These are phyloP conservation scores for Sorghum bicolor DNA, from an alignment of 176 grass and related monocot genomes.

Conservation along the genomic window DNA sequence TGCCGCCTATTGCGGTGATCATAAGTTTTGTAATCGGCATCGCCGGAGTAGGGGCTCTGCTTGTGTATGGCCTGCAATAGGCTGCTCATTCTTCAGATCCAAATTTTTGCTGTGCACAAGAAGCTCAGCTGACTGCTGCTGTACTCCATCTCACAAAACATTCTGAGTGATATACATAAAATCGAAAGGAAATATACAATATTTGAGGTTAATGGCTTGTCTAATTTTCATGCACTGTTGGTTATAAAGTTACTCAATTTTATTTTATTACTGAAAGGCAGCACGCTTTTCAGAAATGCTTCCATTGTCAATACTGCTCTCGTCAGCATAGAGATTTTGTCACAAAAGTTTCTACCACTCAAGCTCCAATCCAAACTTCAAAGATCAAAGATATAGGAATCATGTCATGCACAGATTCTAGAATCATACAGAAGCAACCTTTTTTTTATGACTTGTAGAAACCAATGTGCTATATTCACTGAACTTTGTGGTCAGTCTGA, in stretches of 20 bases:
- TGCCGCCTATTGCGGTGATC: conserved; percentile 71
- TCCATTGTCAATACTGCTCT: conserved; percentile 10
- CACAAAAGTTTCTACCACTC: not conserved
- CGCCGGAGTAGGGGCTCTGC: conserved; percentile 76
- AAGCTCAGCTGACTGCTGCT: conserved; percentile 31
- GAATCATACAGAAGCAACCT: conserved; percentile 9
- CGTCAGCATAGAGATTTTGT: not conserved
- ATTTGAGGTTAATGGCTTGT: conserved; percentile 2
- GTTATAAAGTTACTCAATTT: not conserved
- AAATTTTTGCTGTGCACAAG: conserved; percentile 21
- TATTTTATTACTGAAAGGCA: not conserved
- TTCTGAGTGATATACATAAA: conserved; percentile 10
- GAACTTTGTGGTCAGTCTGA: not conserved
- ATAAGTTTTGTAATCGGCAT: conserved; percentile 68
- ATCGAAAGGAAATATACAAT: conserved; percentile 5
- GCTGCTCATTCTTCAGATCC: not conserved
- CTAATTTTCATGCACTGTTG: not conserved
- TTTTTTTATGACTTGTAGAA: conserved; percentile 1
- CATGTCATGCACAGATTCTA: not conserved
- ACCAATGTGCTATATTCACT: not conserved
- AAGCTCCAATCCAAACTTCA: not conserved
- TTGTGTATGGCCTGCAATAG: conserved; percentile 91
- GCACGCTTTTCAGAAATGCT: not conserved
- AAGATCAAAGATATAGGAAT: not conserved
- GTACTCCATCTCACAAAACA: conserved; percentile 18